A percentile compares a stretch with the other conserved stretches of the same genome.
Conservation (phyloP, 2,329 filamentous ascomycete species). For the Fusarium aywerte region DNA sequence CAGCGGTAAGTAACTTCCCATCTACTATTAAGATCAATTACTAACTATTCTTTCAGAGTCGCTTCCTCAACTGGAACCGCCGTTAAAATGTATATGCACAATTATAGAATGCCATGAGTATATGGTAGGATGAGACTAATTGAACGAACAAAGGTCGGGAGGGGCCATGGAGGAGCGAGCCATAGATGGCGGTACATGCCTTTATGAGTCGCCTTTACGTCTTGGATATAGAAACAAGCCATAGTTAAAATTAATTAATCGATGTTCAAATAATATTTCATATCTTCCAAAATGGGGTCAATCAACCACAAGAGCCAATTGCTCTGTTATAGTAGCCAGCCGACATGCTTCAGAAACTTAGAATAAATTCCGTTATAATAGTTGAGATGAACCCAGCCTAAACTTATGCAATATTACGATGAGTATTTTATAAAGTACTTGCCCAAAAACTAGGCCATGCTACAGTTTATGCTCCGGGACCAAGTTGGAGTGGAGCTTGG, state of each 20-base stretch:
- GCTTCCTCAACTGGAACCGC: constrained; percentile 65
- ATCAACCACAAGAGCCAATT: neutral
- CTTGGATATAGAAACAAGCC: neutral
- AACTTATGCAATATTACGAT: too few relatives aligned
- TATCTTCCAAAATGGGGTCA: neutral
- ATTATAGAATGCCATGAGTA: neutral
- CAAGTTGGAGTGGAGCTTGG: neutral
- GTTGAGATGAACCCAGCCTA: too few relatives aligned
- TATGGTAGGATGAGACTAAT: neutral
- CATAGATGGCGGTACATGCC: neutral
- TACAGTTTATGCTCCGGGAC: too few relatives aligned
- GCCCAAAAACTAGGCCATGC: too few relatives aligned
- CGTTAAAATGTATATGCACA: constrained; percentile 49
- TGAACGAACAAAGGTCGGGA: constrained; percentile 6
- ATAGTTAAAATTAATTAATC: neutral
- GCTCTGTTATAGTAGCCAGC: neutral
- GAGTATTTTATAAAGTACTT: too few relatives aligned
- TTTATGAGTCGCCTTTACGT: neutral
- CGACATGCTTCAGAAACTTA: neutral
- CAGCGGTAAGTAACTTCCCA: constrained; percentile 59
- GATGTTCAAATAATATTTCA: neutral
- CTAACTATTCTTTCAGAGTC: constrained; percentile 52
- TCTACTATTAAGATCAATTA: neutral
- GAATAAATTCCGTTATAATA: too few relatives aligned
- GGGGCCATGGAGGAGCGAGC: neutral